Base-by-base conservation (phyloP, 2,329 filamentous ascomycete species). In the Pseudopithomyces maydicus region DNA sequence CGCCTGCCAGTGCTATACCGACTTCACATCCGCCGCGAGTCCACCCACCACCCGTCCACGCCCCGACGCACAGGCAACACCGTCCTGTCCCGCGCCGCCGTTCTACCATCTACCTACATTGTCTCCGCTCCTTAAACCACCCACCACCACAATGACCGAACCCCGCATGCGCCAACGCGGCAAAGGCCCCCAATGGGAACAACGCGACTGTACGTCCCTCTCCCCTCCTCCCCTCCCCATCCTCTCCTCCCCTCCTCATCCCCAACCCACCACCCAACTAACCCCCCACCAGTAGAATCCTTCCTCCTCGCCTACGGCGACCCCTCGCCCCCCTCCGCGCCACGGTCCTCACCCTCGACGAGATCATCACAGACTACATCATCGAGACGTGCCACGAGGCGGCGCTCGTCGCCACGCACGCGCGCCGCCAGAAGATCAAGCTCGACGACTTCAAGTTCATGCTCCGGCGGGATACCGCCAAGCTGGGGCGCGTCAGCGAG, bases 361-460 rank as follows among this genome's bases (percentile, higher is more conserved):
- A 97, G 79, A 94, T 98, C 67, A 87, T 97, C 59, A 97, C 93
- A 61, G 95, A 98, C 70, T 78, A 96, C 81, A 91, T 98, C 74
- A 92, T 96, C 74, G 92, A 95, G 75, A 88, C 95, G 53, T 94
- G 91, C 78, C 95, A 96, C 80, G 89, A 92, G 72, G 94, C 95
- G 3, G 91, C 92, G 4, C 87, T 91, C 43, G 88, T 89, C 52
- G 95, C 95, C 0, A 88, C 91, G 74, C 91, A 96, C 77, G 88
- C 90, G 2, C 90, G 92, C 0, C 90, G 95, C 1, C 91, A 96
- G 70, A 99, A 99, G 79, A 92, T 99, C 79, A 99, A 99, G 77
- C 91, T 96, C 70, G 94, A 97, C 71, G 95, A 99, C 77, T 97
- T 99, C 79, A 92, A 96, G 71, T 99, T 96, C 77, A 92, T 92